These are phyloP conservation scores for Phaeotremella fagi DNA, from an alignment of 768 basidiomycete genomes.

Conservation along the genomic window DNA sequence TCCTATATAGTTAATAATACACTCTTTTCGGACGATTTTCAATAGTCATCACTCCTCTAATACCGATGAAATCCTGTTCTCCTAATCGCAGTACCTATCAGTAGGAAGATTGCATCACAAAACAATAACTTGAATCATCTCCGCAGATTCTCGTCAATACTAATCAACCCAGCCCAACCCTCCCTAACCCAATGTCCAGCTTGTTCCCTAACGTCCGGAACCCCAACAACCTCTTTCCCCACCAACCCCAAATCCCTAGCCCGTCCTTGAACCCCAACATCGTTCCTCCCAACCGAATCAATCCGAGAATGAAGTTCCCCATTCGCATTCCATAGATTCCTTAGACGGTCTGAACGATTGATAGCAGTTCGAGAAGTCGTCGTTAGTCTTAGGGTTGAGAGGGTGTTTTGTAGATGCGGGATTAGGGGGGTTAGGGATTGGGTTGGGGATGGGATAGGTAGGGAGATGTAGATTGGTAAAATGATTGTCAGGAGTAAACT, in stretches of 20 bases:
- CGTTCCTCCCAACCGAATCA: slow-evolving; percentile 1
- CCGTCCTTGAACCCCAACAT: slow-evolving; percentile 10
- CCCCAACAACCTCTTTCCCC: background rate
- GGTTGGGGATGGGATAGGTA: slow-evolving; percentile 14
- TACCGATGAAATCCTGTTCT: background rate
- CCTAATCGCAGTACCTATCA: too few species aligned
- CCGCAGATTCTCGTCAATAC: slow-evolving; percentile 6
- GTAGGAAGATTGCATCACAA: too few species aligned
- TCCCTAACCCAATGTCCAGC: slow-evolving; percentile 21
- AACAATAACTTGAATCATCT: background rate
- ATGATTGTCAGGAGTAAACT: slow-evolving; percentile 19
- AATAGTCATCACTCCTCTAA: too few species aligned
- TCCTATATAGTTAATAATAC: too few species aligned
- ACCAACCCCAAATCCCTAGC: slow-evolving; percentile 11
- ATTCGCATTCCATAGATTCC: slow-evolving; percentile 6
- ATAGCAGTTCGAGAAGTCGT: slow-evolving; percentile 14
- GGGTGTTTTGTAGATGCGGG: slow-evolving; percentile 12
- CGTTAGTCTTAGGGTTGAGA: slow-evolving; percentile 24
- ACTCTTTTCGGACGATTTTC: too few species aligned
- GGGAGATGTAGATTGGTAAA: slow-evolving; percentile 19
- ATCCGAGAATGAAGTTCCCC: slow-evolving; percentile 6
- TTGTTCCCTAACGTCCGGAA: slow-evolving; percentile 3
- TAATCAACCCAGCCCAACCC: slow-evolving; percentile 31
- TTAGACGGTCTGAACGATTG: background rate
- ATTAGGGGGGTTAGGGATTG: slow-evolving; percentile 9